Percentiles rank a stretch among this genome's conserved stretches.
Evolutionary conservation across 2,329 filamentous ascomycete species (phyloP).

Genomic region (Sporothrix sp.): DNA sequence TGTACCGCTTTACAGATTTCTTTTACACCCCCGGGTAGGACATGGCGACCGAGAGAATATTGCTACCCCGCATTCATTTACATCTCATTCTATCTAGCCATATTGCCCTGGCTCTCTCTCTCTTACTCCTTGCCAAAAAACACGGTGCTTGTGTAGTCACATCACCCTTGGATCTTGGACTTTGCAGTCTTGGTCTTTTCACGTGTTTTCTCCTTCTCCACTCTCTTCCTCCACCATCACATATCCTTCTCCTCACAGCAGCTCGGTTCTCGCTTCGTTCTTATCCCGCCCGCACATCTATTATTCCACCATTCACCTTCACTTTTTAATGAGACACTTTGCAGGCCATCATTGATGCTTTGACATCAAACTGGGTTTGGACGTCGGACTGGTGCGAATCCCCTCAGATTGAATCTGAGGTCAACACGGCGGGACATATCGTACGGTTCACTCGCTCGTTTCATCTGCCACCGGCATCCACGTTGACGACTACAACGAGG

Average conservation of each 20-base stretch:
- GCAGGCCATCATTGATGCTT: constrained; percentile 25
- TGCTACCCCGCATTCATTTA: not conserved
- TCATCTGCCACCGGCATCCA: constrained; percentile 16
- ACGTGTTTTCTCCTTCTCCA: not conserved
- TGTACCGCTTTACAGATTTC: too few species aligned
- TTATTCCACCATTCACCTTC: not conserved
- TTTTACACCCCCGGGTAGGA: too few species aligned
- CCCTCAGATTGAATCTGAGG: constrained; percentile 15
- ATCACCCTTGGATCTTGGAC: too few species aligned
- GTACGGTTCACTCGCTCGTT: constrained; percentile 25
- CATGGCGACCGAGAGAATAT: too few species aligned
- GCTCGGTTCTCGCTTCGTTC: not conserved
- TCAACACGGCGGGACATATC: constrained; percentile 24
- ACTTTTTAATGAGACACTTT: not conserved
- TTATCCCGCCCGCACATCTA: not conserved
- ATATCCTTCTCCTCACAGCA: not conserved
- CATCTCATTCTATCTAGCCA: not conserved
- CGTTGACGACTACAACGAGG: not conserved
- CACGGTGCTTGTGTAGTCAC: too few species aligned
- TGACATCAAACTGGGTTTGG: constrained; percentile 33
- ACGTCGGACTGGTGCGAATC: constrained; percentile 27
- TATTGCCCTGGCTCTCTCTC: not conserved
- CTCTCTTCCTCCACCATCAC: not conserved
- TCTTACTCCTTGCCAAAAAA: too few species aligned
- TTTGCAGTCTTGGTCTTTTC: too few species aligned